These are phyloP conservation scores for Castanopsis chinensis DNA, from an alignment of 306 rosid species.

Conservation along the genomic window DNA sequence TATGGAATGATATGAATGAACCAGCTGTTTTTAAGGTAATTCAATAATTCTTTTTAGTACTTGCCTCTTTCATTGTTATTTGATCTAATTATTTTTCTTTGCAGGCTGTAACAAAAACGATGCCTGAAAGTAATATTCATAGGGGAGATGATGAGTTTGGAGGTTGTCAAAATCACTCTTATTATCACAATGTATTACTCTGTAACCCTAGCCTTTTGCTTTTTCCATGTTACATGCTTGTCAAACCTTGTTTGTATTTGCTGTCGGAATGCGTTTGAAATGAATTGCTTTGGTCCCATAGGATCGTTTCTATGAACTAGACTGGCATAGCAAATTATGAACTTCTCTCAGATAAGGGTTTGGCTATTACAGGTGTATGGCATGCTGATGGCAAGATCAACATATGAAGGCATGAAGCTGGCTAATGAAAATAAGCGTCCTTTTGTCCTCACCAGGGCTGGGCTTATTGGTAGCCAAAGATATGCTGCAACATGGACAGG, in stretches of 20 bases:
- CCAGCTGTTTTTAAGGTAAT: constrained; percentile 85
- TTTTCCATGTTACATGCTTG: not conserved
- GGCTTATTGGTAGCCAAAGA: constrained; percentile 91
- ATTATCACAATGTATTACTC: constrained; percentile 81
- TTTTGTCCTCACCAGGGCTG: constrained; percentile 96
- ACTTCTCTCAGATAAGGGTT: constrained; percentile 8
- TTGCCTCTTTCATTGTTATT: not conserved
- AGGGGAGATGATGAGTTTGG: constrained; percentile 90
- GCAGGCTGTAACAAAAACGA: constrained; percentile 80
- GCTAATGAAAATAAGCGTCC: constrained; percentile 76
- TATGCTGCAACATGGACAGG: constrained; percentile 98
- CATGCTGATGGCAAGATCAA: constrained; percentile 85
- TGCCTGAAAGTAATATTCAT: constrained; percentile 89
- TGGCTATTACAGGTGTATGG: constrained; percentile 69
- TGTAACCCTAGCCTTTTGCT: constrained; percentile 19
- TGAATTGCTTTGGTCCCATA: constrained; percentile 16
- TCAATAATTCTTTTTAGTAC: not conserved
- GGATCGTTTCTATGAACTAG: constrained; percentile 17
- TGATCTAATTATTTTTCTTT: constrained; percentile 16
- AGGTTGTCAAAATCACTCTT: constrained; percentile 79
- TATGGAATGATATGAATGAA: constrained; percentile 99
- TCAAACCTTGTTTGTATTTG: not conserved
- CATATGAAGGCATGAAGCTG: constrained; percentile 85
- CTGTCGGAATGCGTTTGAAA: not conserved
- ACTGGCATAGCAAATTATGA: constrained; percentile 15